These are phyloP conservation scores for Botryotinia narcissicola DNA, from an alignment of 2,329 filamentous ascomycete species.

Conservation along the genomic window DNA sequence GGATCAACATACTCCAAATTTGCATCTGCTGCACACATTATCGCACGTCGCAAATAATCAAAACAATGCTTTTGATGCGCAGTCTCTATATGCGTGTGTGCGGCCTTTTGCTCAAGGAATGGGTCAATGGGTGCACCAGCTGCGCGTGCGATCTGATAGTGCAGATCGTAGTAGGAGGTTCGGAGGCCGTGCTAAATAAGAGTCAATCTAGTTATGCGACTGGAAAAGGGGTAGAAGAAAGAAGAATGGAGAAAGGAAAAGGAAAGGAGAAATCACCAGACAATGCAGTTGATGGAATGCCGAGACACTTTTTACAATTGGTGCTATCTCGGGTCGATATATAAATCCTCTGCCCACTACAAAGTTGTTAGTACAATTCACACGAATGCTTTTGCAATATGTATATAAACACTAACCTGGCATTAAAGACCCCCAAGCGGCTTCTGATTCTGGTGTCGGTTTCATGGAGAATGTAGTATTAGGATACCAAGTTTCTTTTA, in stretches of 20 bases:
- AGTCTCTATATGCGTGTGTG: background rate
- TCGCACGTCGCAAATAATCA: conserved; percentile 24
- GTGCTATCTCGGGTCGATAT: conserved; percentile 10
- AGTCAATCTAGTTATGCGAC: background rate
- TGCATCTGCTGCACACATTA: conserved; percentile 27
- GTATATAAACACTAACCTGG: background rate
- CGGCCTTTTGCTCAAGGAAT: conserved; percentile 11
- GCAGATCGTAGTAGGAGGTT: conserved; percentile 1
- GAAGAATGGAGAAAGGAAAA: too few relatives aligned
- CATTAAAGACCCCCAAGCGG: conserved; percentile 17
- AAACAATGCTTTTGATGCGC: conserved; percentile 24
- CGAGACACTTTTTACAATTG: conserved; percentile 2
- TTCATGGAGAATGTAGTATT: conserved; percentile 16
- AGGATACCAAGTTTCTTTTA: conserved; percentile 19
- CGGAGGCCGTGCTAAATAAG: conserved; percentile 9
- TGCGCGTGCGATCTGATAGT: background rate
- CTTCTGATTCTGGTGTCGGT: conserved; percentile 18
- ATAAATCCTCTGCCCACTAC: conserved; percentile 12
- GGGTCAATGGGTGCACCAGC: background rate
- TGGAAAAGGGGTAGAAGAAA: background rate
- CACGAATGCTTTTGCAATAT: too few relatives aligned
- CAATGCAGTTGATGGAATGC: conserved; percentile 29
- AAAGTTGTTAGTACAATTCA: background rate
- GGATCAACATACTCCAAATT: conserved; percentile 21
- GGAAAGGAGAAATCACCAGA: conserved; percentile 12